These are phyloP conservation scores for Hypoxylon rickii DNA, from an alignment of 495 filamentous ascomycete genomes.

Conservation along the genomic window DNA sequence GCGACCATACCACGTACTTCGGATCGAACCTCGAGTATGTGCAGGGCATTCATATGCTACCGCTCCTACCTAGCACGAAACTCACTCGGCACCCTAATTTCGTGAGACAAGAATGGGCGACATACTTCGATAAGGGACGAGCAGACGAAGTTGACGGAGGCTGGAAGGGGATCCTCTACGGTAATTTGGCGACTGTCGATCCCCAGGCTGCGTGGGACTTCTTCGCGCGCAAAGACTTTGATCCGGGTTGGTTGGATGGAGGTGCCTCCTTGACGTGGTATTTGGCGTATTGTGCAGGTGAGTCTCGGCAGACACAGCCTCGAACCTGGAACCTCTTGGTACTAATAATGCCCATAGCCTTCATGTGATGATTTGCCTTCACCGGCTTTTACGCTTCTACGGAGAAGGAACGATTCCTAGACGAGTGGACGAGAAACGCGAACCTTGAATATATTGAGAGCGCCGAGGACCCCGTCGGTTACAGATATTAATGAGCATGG, in stretches of 20 bases:
- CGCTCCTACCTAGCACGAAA: slow-evolving; percentile 72
- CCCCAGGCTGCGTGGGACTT: slow-evolving; percentile 72
- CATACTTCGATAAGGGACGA: slow-evolving; percentile 68
- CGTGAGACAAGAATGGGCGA: slow-evolving; percentile 83
- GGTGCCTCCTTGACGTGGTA: slow-evolving; percentile 91
- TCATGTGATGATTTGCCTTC: slow-evolving; percentile 32
- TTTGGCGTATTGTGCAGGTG: slow-evolving; percentile 73
- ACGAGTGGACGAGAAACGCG: neutral
- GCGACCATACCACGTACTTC: slow-evolving; percentile 95
- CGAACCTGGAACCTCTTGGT: neutral
- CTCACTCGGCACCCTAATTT: slow-evolving; percentile 71
- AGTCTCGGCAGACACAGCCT: slow-evolving; percentile 26
- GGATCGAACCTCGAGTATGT: slow-evolving; percentile 79
- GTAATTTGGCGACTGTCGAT: slow-evolving; percentile 79
- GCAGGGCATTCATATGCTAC: slow-evolving; percentile 97
- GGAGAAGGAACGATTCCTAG: neutral
- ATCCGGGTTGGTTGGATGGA: slow-evolving; percentile 77
- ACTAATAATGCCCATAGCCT: slow-evolving; percentile 32
- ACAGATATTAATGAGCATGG: slow-evolving; percentile 8
- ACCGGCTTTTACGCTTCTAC: neutral
- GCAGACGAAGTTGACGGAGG: slow-evolving; percentile 68
- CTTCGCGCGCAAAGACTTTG: slow-evolving; percentile 69
- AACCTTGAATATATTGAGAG: slow-evolving; percentile 22
- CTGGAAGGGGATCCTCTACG: slow-evolving; percentile 85
- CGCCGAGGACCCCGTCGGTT: slow-evolving; percentile 3